Conservation (phyloP, 2,329 filamentous ascomycete species). For the Stagonosporopsis rhizophila region DNA sequence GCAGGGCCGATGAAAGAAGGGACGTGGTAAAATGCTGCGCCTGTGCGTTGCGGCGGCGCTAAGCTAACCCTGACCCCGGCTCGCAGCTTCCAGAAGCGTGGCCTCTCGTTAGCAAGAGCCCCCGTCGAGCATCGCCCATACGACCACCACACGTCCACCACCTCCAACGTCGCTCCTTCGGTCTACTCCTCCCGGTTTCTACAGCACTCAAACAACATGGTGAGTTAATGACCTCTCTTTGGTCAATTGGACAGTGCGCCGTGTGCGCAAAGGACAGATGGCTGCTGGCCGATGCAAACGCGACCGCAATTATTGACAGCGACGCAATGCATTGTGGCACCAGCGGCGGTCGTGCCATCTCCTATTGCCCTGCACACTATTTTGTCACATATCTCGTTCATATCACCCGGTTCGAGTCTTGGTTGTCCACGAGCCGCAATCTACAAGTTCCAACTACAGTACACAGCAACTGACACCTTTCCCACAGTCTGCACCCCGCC, state of each 20-base stretch:
- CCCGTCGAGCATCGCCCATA: constrained; percentile 10
- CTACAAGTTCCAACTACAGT: not conserved
- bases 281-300: constrained; percentile 4
- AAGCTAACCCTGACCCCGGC: constrained; percentile 10
- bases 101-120: constrained; percentile 17
- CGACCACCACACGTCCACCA: constrained; percentile 12
- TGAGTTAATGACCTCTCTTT: constrained; percentile 3
- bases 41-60: constrained; percentile 12
- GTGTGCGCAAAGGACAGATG: constrained; percentile 15
- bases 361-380: not conserved
- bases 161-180: constrained; percentile 9
- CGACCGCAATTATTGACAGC: not conserved
- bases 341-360: not conserved
- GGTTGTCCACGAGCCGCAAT: not conserved
- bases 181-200: constrained; percentile 13
- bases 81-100: constrained; percentile 19
- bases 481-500: constrained; percentile 46
- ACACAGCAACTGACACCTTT: constrained; percentile 18
- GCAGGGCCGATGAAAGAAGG: constrained; percentile 13
- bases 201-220: constrained; percentile 8
- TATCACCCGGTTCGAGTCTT: not conserved
- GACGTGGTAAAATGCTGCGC: constrained; percentile 9
- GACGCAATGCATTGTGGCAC: not conserved
- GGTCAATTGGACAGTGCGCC: constrained; percentile 3
- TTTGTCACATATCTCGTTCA: not conserved